These are phyloP conservation scores for Clonostachys chloroleuca DNA, from an alignment of 2,329 filamentous ascomycete species.

Conservation along the genomic window DNA sequence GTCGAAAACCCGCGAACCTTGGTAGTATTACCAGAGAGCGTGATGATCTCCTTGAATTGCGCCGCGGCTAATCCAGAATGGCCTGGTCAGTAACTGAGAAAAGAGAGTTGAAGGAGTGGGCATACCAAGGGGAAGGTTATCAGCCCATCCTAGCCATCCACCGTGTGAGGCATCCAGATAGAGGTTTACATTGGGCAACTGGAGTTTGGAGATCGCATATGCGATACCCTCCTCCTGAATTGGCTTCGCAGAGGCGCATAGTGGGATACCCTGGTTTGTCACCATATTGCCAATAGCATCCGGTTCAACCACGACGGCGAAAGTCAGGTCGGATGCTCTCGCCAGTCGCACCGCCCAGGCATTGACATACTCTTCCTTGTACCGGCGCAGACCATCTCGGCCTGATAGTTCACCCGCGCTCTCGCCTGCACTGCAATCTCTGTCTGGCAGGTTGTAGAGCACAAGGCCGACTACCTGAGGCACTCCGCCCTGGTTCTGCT, in stretches of 20 bases:
- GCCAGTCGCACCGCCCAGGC: conserved; percentile 22
- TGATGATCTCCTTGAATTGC: conserved; percentile 27
- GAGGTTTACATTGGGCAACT: conserved; percentile 27
- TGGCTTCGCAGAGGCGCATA: conserved; percentile 24
- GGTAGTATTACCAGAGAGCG: conserved; percentile 15
- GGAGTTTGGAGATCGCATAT: conserved; percentile 30
- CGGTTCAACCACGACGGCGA: conserved; percentile 35
- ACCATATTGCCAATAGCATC: conserved; percentile 33
- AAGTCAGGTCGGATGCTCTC: conserved; percentile 25
- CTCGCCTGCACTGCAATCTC: conserved; percentile 34
- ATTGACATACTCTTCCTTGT: conserved; percentile 30
- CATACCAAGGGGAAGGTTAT: conserved; percentile 26
- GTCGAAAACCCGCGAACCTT: conserved; percentile 31
- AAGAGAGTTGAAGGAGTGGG: not conserved
- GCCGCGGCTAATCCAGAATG: conserved; percentile 18
- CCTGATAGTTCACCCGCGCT: conserved; percentile 27
- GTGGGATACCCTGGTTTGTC: conserved; percentile 25
- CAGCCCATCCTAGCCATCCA: conserved; percentile 36
- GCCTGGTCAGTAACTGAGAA: not conserved
- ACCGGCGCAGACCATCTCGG: conserved; percentile 25
- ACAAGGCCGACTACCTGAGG: conserved; percentile 32
- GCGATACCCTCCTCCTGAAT: conserved; percentile 32
- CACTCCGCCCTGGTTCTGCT: conserved; percentile 19
- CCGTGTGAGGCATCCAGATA: conserved; percentile 37
- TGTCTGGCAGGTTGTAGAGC: conserved; percentile 34